These are phyloP conservation scores for Neopestalotiopsis sp. DNA, from an alignment of 2,329 filamentous ascomycete species.

Conservation along the genomic window DNA sequence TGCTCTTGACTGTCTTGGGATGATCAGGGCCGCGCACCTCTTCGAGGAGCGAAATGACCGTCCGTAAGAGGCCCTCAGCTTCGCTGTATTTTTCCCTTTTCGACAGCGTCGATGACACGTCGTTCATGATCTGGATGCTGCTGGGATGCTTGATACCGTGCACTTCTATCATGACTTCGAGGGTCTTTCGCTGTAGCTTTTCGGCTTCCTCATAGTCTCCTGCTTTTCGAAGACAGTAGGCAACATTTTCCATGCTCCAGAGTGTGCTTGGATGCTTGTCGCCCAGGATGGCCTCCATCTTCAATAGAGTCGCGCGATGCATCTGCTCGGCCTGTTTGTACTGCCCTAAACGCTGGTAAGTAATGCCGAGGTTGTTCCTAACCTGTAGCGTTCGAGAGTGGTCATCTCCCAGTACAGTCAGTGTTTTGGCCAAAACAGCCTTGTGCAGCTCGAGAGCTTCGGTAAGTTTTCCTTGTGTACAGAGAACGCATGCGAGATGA, in stretches of 20 bases:
- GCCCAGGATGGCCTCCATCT: background rate
- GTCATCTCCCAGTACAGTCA: background rate
- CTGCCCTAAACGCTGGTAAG: background rate
- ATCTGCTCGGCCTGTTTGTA: background rate
- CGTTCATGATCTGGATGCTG: background rate
- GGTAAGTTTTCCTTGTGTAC: background rate
- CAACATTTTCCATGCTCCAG: conserved; percentile 1
- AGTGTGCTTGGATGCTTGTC: conserved; percentile 6
- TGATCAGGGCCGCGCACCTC: background rate
- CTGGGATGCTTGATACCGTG: background rate
- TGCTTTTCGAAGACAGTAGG: background rate
- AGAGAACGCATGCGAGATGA: background rate
- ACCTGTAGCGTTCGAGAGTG: background rate
- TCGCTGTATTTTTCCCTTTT: background rate
- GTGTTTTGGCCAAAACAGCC: background rate
- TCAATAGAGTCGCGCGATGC: background rate
- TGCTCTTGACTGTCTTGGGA: conserved; percentile 10
- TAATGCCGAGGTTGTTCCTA: background rate
- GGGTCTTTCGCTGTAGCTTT: background rate
- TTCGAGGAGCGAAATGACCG: background rate
- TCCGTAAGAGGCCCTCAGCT: background rate
- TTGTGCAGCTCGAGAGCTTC: background rate
- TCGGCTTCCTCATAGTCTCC: conserved; percentile 7
- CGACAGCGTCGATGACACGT: background rate
- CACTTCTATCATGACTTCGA: background rate